Evolutionary conservation across 768 basidiomycete species (phyloP).

Genomic region (Dioszegia crocea): DNA sequence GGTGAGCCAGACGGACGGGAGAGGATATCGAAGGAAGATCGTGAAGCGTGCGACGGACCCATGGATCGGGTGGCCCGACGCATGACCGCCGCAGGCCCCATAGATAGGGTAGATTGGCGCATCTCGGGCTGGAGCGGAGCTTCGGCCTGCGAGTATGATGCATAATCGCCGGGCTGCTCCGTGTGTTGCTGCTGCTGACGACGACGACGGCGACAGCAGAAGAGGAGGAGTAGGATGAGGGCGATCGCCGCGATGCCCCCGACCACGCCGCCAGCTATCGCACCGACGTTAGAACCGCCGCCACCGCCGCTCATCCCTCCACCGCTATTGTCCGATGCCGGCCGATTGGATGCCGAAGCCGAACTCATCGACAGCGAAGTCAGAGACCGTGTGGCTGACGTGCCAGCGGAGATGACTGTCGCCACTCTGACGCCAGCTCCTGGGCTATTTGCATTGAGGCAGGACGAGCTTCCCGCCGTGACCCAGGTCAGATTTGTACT

Average conservation of each 20-base stretch:
- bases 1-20: neutral
- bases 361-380: neutral
- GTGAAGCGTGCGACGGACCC: neutral
- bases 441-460: slow-evolving; percentile 31
- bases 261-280: slow-evolving; percentile 46
- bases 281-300: slow-evolving; percentile 20
- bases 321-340: slow-evolving; percentile 1
- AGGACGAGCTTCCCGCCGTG: slow-evolving; percentile 21
- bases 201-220: slow-evolving; percentile 42
- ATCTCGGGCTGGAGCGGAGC: neutral
- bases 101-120: neutral
- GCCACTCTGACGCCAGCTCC: slow-evolving; percentile 3
- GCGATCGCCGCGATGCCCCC: slow-evolving; percentile 48
- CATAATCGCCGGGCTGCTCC: slow-evolving; percentile 5
- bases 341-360: neutral
- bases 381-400: slow-evolving; percentile 9
- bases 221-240: slow-evolving; percentile 43
- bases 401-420: slow-evolving; percentile 9
- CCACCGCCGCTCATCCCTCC: neutral
- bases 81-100: slow-evolving; percentile 4
- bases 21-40: slow-evolving; percentile 5
- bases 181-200: slow-evolving; percentile 12
- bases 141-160: neutral
- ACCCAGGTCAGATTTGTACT: slow-evolving; percentile 35
- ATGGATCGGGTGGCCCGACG: slow-evolving; percentile 3